Conservation (phyloP, 352 stramenopile species). For the Aphanomyces stellatus region DNA sequence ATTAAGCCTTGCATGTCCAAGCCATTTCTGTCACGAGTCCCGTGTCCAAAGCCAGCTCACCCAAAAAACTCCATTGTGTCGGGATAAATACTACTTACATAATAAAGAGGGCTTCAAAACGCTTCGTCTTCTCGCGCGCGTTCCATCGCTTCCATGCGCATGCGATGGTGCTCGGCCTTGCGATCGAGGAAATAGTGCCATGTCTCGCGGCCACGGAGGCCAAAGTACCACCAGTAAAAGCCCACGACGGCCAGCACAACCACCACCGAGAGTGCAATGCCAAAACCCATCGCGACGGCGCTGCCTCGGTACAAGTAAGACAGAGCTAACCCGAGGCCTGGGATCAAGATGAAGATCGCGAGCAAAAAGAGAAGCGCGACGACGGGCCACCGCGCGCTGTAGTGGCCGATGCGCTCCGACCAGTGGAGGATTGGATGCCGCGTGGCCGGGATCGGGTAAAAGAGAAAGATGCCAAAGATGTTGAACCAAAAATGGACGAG, state of each 20-base stretch:
- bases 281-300: slow-evolving; percentile 12
- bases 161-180: slow-evolving; percentile 13
- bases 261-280: slow-evolving; percentile 17
- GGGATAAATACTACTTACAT: background rate
- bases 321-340: slow-evolving; percentile 37
- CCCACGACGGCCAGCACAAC: background rate
- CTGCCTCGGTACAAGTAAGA: slow-evolving; percentile 41
- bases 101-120: background rate
- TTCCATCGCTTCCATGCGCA: background rate
- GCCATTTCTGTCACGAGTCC: too few relatives aligned
- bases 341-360: slow-evolving; percentile 40
- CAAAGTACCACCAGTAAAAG: slow-evolving; percentile 21
- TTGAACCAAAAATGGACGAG: slow-evolving; percentile 79
- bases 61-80: background rate
- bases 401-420: slow-evolving; percentile 57
- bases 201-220: slow-evolving; percentile 4
- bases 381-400: slow-evolving; percentile 47
- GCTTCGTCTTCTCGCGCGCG: background rate
- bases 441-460: slow-evolving; percentile 72
- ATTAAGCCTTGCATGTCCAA: too few relatives aligned
- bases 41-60: background rate
- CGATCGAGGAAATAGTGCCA: slow-evolving; percentile 23
- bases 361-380: slow-evolving; percentile 42
- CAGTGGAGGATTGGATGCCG: slow-evolving; percentile 59
- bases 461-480: slow-evolving; percentile 63